Base-by-base conservation (phyloP, 2,329 filamentous ascomycete species). In the Paraphoma sp. region DNA sequence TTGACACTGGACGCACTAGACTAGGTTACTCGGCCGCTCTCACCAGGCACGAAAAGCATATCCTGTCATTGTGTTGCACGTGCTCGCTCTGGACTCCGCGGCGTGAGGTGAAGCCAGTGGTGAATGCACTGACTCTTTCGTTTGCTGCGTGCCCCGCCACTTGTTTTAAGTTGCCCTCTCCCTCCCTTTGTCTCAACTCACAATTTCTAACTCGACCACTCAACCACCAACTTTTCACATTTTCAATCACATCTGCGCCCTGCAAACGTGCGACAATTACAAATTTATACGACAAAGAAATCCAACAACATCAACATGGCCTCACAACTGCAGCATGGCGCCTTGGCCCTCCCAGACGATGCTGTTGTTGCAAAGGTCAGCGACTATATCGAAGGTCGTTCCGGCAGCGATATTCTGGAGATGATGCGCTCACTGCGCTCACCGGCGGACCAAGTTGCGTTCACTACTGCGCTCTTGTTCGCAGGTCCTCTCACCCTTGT, bases 71-170 rank as follows among this genome's bases (percentile, higher is more conserved):
- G 7, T 12, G 12, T 7, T 7, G 12, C 31, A 33, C 31, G 38
- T 14, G 38, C 6, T 41, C 38, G 38, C 38, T 14, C 38, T 41
- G n/a, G 14, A 6, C 16, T 12, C n/a, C n/a, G 38, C 38, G 38
- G 38, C 6, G 7, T 6, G 16, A 10, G 38, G 38, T 16, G 18
- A 23, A 48, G n/a, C 30, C n/a, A 48, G 50, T 43, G 30, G 48
- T 56, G 53, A 45, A 51, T 33, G 48, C 54, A 53, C 45, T 42
- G 50, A 45, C 49, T 9, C 29, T 45, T 29, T 45, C 40, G 49
- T 40, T 41, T 31, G 48, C 38, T 45, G 49, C 42, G 41, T 51
- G 30, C 49, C 30, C 42, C 49, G 42, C 49, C 49, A 51, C 18
- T 17, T 43, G 36, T n/a, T 28, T 51, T 38, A 51, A 51, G 30